Evolutionary conservation across 306 rosid species (phyloP).

Genomic region (Ammopiptanthus mongolicus): DNA sequence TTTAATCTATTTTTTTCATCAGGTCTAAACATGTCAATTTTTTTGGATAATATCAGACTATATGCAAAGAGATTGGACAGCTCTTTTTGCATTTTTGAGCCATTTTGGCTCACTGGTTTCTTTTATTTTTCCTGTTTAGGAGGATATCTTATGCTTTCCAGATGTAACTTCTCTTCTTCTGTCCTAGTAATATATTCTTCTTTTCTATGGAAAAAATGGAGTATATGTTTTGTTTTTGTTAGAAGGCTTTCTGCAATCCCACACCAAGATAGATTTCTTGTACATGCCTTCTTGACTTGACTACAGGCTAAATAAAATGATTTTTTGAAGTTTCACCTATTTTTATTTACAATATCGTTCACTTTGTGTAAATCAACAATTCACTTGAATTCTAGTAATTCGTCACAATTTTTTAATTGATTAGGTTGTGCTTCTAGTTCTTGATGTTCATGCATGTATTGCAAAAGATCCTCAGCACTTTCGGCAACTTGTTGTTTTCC

Average conservation of each 20-base stretch:
- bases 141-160: neutral
- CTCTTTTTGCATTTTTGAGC: neutral
- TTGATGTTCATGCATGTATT: conserved; percentile 92
- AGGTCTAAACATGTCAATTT: neutral
- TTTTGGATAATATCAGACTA: neutral
- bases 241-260: neutral
- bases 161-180: neutral
- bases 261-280: neutral
- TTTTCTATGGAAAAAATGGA: neutral
- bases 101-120: neutral
- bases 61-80: neutral
- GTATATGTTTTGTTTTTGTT: neutral
- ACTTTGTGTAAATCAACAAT: neutral
- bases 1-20: conserved; percentile 1
- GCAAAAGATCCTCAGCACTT: conserved; percentile 85
- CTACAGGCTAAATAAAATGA: neutral
- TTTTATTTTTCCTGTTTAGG: neutral
- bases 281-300: conserved; percentile 14
- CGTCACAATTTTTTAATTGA: conserved; percentile 6
- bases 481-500: conserved; percentile 74
- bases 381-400: conserved; percentile 3
- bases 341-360: conserved; percentile 3
- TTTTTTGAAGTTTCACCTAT: neutral
- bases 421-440: conserved; percentile 96
- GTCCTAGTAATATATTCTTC: neutral